Evolutionary conservation across 2,329 filamentous ascomycete genomes (phyloP), one percentile per base, ranked within the genome.

Genomic region (Colletotrichum chrysophilum): DNA sequence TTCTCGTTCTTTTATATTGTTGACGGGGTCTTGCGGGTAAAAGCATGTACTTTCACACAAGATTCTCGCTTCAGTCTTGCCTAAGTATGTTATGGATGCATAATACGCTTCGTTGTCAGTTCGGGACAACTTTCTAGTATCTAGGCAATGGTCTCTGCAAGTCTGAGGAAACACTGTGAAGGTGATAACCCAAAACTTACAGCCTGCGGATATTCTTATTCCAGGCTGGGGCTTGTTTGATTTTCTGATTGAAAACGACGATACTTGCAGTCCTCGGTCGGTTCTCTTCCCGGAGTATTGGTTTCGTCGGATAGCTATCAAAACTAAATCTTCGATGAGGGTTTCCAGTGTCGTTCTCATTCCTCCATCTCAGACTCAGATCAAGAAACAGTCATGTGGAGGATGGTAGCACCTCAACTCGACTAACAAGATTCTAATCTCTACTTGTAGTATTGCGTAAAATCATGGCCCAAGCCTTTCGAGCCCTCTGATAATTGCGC

Each of bases 281-380:
- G 18, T 12, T 48, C 7, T 9, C 38, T 48, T n/a, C 9, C 18
- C 9, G 2, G 18, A 10, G 9, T 48, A 48, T 48, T 48, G 18
- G 38, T n/a, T 43, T 43, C 8, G 5, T 48, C 18, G 4, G 9
- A n/a, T 12, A 12, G 9, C 2, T 12, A 6, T 48, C 9, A 10
- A 7, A 48, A 48, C 0, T 0, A 48, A 9, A n/a, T 1, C 38
- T 48, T 48, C 2, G 5, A 48, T 0, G 10, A 12, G n/a, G 9
- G 7, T 3, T 43, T 43, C 3, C 3, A 9, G 14, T 38, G 14
- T 38, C 10, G 4, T 3, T 48, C 18, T 7, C 18, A 48, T 12
- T n/a, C 10, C 10, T n/a, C 43, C n/a, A 4, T 21, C n/a, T n/a
- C n/a, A 48, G 43, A 48, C 43, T 48, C 3, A 48, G 2, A 48